These are phyloP conservation scores for Mycena metata DNA, from an alignment of 768 basidiomycete genomes.

Conservation along the genomic window DNA sequence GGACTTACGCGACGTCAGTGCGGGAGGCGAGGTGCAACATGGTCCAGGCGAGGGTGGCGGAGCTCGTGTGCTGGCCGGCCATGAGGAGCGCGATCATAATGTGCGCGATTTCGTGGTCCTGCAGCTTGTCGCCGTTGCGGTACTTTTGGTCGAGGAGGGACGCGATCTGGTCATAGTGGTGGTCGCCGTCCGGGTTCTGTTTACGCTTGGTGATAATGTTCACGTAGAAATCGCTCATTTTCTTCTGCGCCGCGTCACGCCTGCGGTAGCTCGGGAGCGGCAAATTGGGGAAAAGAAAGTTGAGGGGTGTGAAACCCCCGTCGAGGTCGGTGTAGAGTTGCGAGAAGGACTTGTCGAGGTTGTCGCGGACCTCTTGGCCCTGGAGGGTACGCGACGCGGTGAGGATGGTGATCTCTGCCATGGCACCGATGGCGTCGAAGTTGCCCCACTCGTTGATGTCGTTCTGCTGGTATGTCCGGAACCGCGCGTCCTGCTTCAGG, in stretches of 20 bases:
- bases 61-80: slow-evolving; percentile 99
- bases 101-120: slow-evolving; percentile 95
- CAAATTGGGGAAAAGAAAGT: slow-evolving; percentile 95
- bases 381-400: slow-evolving; percentile 96
- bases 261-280: slow-evolving; percentile 91
- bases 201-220: slow-evolving; percentile 85
- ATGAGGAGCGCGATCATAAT: slow-evolving; percentile 99
- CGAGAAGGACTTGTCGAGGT: slow-evolving; percentile 87
- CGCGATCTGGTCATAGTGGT: slow-evolving; percentile 93
- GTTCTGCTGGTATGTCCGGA: slow-evolving; percentile 72
- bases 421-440: slow-evolving; percentile 79
- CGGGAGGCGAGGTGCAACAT: slow-evolving; percentile 88
- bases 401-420: slow-evolving; percentile 93
- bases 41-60: slow-evolving; percentile 91
- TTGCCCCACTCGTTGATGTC: slow-evolving; percentile 82
- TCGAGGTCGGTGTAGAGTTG: slow-evolving; percentile 90
- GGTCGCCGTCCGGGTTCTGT: slow-evolving; percentile 62
- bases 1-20: slow-evolving; percentile 78
- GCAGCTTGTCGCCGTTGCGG: slow-evolving; percentile 80
- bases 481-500: slow-evolving; percentile 73
- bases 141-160: slow-evolving; percentile 89
- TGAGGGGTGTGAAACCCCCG: slow-evolving; percentile 95
- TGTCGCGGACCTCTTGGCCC: slow-evolving; percentile 87
- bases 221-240: slow-evolving; percentile 95
- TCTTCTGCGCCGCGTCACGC: slow-evolving; percentile 90